Evolutionary conservation across 73 alveolate genomes (phyloP).

Genomic region (Diophrys appendiculata): DNA sequence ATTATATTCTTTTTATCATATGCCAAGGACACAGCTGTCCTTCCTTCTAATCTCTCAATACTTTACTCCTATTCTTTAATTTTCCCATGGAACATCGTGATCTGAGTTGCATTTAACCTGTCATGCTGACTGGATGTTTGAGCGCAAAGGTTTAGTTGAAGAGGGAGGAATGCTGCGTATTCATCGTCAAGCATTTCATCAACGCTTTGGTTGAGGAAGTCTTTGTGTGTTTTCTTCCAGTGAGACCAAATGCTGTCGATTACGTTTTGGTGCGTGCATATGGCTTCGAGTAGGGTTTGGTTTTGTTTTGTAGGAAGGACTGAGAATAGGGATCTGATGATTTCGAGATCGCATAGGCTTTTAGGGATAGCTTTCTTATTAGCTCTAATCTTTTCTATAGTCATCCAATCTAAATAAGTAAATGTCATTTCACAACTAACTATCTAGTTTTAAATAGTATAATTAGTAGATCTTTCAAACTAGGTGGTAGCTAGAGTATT

Average conservation of each 20-base stretch:
- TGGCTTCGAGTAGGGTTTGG: background rate
- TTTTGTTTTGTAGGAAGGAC: background rate
- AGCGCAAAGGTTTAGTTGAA: too few species aligned
- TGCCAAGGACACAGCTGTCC: background rate
- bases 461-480: background rate
- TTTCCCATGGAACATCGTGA: too few species aligned
- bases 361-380: background rate
- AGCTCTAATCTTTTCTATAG: background rate
- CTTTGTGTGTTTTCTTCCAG: background rate
- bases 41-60: background rate
- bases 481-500: background rate
- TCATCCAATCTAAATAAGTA: background rate
- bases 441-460: background rate
- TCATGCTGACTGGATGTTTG: too few species aligned
- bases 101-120: too few species aligned
- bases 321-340: background rate
- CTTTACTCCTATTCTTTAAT: too few species aligned
- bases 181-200: background rate
- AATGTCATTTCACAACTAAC: background rate
- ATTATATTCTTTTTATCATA: background rate
- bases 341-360: background rate
- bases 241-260: background rate
- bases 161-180: background rate
- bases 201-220: background rate
- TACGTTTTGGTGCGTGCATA: background rate